Evolutionary conservation across 2,329 filamentous ascomycete genomes (phyloP).

Genomic region (Diaporthe destruens): DNA sequence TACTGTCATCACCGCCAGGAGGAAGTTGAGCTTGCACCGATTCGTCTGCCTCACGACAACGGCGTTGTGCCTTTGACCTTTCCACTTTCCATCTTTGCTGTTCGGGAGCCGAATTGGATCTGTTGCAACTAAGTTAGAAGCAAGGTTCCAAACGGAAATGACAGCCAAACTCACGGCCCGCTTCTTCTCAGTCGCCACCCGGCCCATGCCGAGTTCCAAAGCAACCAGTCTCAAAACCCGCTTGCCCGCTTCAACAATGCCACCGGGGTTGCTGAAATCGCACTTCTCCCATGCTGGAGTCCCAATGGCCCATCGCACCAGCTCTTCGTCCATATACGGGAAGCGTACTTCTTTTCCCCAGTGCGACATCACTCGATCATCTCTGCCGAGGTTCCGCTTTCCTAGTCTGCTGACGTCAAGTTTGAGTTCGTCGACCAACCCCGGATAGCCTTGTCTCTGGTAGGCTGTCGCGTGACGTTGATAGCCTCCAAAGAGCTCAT

Average conservation of each 20-base stretch:
- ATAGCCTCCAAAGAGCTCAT: conserved; percentile 97
- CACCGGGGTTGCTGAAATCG: conserved; percentile 74
- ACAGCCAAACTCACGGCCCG: conserved; percentile 73
- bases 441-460: conserved; percentile 73
- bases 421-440: conserved; percentile 83
- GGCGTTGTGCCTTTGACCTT: conserved; percentile 77
- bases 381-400: conserved; percentile 93
- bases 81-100: conserved; percentile 83
- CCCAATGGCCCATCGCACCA: conserved; percentile 84
- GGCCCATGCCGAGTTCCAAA: conserved; percentile 76
- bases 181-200: conserved; percentile 89
- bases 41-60: conserved; percentile 56
- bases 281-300: conserved; percentile 87
- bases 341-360: conserved; percentile 92
- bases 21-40: neutral
- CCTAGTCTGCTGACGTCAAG: conserved; percentile 89
- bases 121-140: conserved; percentile 48
- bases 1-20: conserved; percentile 73
- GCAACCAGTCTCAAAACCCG: conserved; percentile 83
- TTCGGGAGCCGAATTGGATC: conserved; percentile 87
- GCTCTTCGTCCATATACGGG: conserved; percentile 88
- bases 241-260: conserved; percentile 80
- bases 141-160: neutral
- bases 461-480: conserved; percentile 85
- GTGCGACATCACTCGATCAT: conserved; percentile 90